Evolutionary conservation across 2,329 filamentous ascomycete species (phyloP), one percentile per base, ranked within the genome.

Genomic region (Phialophora chinensis): DNA sequence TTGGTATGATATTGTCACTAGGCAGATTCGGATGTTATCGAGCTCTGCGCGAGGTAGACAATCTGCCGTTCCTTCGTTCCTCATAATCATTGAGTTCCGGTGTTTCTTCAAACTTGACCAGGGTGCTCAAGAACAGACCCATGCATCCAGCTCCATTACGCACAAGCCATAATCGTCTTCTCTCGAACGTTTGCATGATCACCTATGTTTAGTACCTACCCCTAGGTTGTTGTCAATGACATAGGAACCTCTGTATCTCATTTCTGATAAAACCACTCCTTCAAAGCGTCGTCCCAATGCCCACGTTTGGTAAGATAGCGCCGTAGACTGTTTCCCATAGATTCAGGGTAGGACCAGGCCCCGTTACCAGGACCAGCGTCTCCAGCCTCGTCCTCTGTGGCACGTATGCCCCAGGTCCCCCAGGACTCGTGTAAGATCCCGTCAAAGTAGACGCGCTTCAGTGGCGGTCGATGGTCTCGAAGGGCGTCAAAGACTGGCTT

Each of bases 401-500:
- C 17, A 44, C 17, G 2, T n/a, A n/a, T n/a, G 17, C 14, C 17
- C 38, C 38, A 44, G n/a, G 1, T 3, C 4, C 1, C 7, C 14
- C 7, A 17, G 17, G 17, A 6, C 5, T n/a, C 6, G 38, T n/a
- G 38, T 3, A 3, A 5, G 38, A 44, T 44, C 2, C 0, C 4
- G 0, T 1, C 1, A 55, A 29, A 55, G 4, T 17, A 55, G 25
- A 25, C n/a, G 29, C 10, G 7, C 7, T 11, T 20, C 27, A 35
- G 29, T 20, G 5, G 38, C 3, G 38, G 14, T 7, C n/a, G 53
- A 33, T 55, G 53, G 25, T 20, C 53, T 17, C 53, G 53, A 31
- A 55, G 25, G 20, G 53, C 53, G 29, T 55, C 53, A 17, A 55
- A 55, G 29, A 55, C 27, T 4, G 29, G 27, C n/a, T 20, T 55